Conservation (phyloP, 306 rosid species). For the Spatholobus suberectus region DNA sequence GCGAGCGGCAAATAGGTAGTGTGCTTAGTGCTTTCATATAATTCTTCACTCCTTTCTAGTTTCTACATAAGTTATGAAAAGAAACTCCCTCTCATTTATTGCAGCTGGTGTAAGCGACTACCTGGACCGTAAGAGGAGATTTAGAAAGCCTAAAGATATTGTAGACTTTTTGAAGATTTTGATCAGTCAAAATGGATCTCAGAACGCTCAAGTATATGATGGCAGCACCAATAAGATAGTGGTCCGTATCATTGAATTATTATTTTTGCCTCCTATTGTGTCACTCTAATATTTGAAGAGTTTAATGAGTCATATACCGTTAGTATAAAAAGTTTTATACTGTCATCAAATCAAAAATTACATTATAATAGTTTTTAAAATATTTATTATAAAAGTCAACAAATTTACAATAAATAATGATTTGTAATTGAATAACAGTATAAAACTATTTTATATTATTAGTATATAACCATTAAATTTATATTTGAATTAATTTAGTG, state of each 20-base stretch:
- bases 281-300: too few species aligned
- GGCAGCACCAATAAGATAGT: background rate
- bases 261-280: too few species aligned
- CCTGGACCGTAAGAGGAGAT: background rate
- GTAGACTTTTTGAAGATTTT: conserved; percentile 25
- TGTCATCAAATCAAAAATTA: too few species aligned
- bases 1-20: conserved; percentile 16
- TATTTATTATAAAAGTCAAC: too few species aligned
- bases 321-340: too few species aligned
- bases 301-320: too few species aligned
- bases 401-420: too few species aligned
- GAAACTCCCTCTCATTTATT: background rate
- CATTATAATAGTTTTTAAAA: too few species aligned
- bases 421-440: too few species aligned
- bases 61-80: background rate
- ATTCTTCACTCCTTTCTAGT: background rate
- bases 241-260: background rate
- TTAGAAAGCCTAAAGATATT: conserved; percentile 23
- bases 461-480: too few species aligned
- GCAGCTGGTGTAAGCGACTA: conserved; percentile 7
- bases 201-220: background rate
- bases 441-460: too few species aligned
- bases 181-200: background rate
- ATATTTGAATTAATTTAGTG: too few species aligned
- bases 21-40: background rate